These are phyloP conservation scores for Trichoderma pleuroti DNA, from an alignment of 2,329 filamentous ascomycete species.

Conservation along the genomic window DNA sequence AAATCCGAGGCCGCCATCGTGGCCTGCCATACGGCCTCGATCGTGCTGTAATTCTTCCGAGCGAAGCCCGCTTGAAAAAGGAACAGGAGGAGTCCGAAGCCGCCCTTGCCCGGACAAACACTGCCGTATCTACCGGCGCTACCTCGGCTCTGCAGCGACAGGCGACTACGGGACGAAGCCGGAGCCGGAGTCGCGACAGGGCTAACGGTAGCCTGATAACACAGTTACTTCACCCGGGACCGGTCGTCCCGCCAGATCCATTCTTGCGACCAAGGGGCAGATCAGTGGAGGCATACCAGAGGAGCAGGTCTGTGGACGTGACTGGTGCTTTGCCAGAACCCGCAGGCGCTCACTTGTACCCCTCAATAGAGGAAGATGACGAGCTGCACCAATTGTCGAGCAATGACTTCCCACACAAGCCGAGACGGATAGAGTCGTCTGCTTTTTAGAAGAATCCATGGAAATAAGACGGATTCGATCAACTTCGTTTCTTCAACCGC, in stretches of 20 bases:
- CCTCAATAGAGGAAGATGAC: slow-evolving; percentile 28
- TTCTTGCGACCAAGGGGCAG: slow-evolving; percentile 22
- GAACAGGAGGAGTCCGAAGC: slow-evolving; percentile 49
- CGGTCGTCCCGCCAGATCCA: slow-evolving; percentile 34
- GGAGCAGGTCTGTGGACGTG: slow-evolving; percentile 28
- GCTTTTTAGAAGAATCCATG: slow-evolving; percentile 25
- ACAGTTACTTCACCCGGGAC: slow-evolving; percentile 48
- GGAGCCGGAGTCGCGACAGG: slow-evolving; percentile 39
- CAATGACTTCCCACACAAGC: slow-evolving; percentile 23
- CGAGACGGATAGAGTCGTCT: slow-evolving; percentile 29
- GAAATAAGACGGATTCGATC: background rate
- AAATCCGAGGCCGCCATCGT: slow-evolving; percentile 66
- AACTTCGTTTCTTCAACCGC: background rate
- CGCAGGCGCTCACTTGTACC: slow-evolving; percentile 26
- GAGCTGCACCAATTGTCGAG: slow-evolving; percentile 28
- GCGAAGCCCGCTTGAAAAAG: slow-evolving; percentile 52
- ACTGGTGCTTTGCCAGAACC: slow-evolving; percentile 19
- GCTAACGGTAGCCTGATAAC: slow-evolving; percentile 43
- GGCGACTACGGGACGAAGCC: slow-evolving; percentile 29
- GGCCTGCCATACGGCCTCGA: slow-evolving; percentile 65
- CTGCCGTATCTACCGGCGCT: slow-evolving; percentile 33
- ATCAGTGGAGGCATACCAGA: slow-evolving; percentile 24
- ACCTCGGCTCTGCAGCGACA: slow-evolving; percentile 31
- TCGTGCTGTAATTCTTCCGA: slow-evolving; percentile 57
- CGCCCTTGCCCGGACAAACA: slow-evolving; percentile 36